phyloP scores from a whole-genome alignment of 2,329 filamentous ascomycete species.

The Botryosphaeria agaves region DNA sequence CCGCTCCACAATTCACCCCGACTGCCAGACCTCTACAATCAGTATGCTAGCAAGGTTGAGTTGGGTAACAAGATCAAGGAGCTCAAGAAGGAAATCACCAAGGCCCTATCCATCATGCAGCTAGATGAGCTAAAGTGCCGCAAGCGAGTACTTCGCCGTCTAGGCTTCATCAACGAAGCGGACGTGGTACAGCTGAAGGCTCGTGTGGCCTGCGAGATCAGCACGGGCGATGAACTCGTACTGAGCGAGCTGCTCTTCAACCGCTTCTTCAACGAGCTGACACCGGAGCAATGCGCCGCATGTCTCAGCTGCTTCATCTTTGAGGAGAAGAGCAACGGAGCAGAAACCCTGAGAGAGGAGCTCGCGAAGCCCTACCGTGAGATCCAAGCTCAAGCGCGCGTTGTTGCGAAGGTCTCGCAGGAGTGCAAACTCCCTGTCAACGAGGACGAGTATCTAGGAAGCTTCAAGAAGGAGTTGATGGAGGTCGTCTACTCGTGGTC shows the following conservation, averaged over 20 bases:
- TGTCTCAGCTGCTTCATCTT: conserved; percentile 92
- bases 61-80: conserved; percentile 66
- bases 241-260: conserved; percentile 90
- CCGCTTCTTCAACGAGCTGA: conserved; percentile 91
- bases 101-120: conserved; percentile 76
- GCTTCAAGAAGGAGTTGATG: conserved; percentile 92
- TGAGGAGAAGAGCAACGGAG: conserved; percentile 79
- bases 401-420: conserved; percentile 82
- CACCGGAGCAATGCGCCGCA: conserved; percentile 72
- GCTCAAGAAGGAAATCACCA: conserved; percentile 71
- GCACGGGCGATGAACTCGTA: conserved; percentile 86
- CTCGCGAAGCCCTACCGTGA: conserved; percentile 72
- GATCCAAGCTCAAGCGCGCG: conserved; percentile 71
- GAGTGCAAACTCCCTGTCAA: conserved; percentile 91
- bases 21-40: conserved; percentile 68
- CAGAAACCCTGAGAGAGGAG: conserved; percentile 57
- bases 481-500: conserved; percentile 90
- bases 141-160: conserved; percentile 82
- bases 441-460: conserved; percentile 81
- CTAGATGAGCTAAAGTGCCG: conserved; percentile 91
- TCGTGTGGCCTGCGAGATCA: conserved; percentile 94
- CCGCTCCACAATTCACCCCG: conserved; percentile 80
- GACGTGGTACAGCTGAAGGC: conserved; percentile 96
- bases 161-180: conserved; percentile 88
- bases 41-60: conserved; percentile 68